Conservation (phyloP, 176 grass and related monocot genomes). For the Elymus sibiricus region DNA sequence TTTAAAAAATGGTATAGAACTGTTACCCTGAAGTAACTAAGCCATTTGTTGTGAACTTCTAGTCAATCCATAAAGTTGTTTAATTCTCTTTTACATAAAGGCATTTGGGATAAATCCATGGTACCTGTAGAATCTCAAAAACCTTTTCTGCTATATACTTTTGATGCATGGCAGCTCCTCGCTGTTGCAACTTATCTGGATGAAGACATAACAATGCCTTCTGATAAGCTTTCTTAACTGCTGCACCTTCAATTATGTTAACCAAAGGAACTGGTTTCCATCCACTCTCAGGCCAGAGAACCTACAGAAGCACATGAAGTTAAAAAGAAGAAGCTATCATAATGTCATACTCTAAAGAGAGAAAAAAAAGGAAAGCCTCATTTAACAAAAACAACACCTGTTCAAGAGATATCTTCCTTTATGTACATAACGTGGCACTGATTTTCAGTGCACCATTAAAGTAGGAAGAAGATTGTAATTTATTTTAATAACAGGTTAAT, state of each 20-base stretch:
- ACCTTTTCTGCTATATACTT: slow-evolving; percentile 93
- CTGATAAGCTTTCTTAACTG: slow-evolving; percentile 89
- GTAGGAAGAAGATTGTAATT: slow-evolving; percentile 15
- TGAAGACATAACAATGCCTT: slow-evolving; percentile 86
- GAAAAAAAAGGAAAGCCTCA: not conserved
- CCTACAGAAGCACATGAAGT: slow-evolving; percentile 37
- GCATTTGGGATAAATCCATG: slow-evolving; percentile 15
- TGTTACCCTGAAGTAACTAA: slow-evolving; percentile 1
- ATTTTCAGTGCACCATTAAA: slow-evolving; percentile 4
- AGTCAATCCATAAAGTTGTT: not conserved
- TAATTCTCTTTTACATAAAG: not conserved
- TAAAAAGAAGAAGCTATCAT: not conserved
- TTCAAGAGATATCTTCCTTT: not conserved
- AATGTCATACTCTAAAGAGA: slow-evolving; percentile 1
- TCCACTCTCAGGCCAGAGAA: slow-evolving; percentile 80
- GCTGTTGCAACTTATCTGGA: slow-evolving; percentile 93
- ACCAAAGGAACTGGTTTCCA: slow-evolving; percentile 92
- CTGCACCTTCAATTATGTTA: slow-evolving; percentile 84
- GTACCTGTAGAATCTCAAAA: slow-evolving; percentile 98
- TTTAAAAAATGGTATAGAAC: not conserved
- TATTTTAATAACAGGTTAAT: not conserved
- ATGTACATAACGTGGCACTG: not conserved
- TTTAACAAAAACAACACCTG: not conserved
- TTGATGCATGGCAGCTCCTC: slow-evolving; percentile 62
- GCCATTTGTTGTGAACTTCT: not conserved